Evolutionary conservation across 108 stramenopile species (phyloP), one percentile per base, ranked within the genome.

Genomic region (Nannochloropsis salina): DNA sequence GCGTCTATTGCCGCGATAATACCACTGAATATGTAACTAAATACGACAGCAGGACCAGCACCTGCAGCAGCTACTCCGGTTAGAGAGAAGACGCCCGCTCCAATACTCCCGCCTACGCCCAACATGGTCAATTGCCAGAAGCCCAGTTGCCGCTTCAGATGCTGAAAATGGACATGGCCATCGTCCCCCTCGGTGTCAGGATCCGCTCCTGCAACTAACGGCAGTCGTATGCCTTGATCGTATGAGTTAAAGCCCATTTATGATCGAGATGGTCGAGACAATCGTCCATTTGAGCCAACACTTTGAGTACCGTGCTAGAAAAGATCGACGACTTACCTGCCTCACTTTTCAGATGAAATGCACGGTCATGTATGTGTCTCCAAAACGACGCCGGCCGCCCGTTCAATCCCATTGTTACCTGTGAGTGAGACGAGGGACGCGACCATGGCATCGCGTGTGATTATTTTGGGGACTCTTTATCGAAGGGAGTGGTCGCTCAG

Each of bases 41-140:
- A 74, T 8, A 74, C 61, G 61, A 74, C 61, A n/a, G 61, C 61
- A 15, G 61, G 61, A n/a, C 61, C 61, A 15, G 61, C 61, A n/a
- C 61, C n/a, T 74, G 61, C 61, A n/a, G 61, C 61, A 74, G 61
- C 61, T 15, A 74, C 61, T n/a, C 61, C 61, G 61, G 61, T 74
- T n/a, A 74, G 61, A n/a, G 61, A 74, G 61, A 74, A 74, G n/a
- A 74, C 61, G 61, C 61, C 61, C 15, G 61, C 61, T 15, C 61
- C 61, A 74, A 74, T 74, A 2, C 20, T n/a, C 20, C 61, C 61
- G n/a, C 61, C 61, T 15, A 74, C 61, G 61, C 61, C 61, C 6
- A 74, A n/a, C 61, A 74, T 74, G 6, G 61, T 74, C 61, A 74
- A 3, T n/a, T 74, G 61, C 61, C 61, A 74, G 61, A 74, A 74